A percentile compares a stretch with the other conserved stretches of the same genome.
Conservation (phyloP, 805 yeast genomes). For the Starmerella vitae region DNA sequence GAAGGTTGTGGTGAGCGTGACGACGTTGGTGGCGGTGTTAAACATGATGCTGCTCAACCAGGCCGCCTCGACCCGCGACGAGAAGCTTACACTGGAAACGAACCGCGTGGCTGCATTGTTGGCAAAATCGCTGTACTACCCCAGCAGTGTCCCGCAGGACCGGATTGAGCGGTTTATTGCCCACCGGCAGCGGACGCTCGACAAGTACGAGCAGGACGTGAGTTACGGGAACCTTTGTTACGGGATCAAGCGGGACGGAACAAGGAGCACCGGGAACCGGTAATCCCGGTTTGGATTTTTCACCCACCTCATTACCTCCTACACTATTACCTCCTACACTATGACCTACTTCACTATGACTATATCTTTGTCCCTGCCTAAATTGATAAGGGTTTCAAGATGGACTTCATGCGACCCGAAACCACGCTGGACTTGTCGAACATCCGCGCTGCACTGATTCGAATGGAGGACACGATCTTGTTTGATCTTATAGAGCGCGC, state of each 20-base stretch:
- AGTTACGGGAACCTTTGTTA: conserved; percentile 5
- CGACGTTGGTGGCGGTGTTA: conserved; percentile 29
- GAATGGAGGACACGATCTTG: conserved; percentile 94
- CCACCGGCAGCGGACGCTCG: conserved; percentile 22
- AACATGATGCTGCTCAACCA: conserved; percentile 28
- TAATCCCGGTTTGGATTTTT: not conserved
- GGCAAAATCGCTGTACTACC: conserved; percentile 36
- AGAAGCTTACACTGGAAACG: conserved; percentile 15
- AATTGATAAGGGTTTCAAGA: too few species aligned
- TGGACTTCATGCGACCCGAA: conserved; percentile 78
- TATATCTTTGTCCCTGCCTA: too few species aligned
- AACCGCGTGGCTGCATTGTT: conserved; percentile 29
- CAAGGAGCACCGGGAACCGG: not conserved
- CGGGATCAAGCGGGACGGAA: not conserved
- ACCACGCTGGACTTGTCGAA: conserved; percentile 68
- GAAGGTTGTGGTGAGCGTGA: conserved; percentile 32
- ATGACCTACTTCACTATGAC: too few species aligned
- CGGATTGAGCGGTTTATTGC: conserved; percentile 43
- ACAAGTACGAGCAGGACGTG: conserved; percentile 9
- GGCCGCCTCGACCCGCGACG: conserved; percentile 17
- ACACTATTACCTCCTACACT: too few species aligned
- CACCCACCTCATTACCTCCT: too few species aligned
- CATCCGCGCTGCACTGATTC: conserved; percentile 68
- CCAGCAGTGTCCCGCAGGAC: conserved; percentile 37
- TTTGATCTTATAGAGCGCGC: conserved; percentile 88